phyloP scores from a whole-genome alignment of 164 flowering plant genomes.

The Dillenia suffruticosa region DNA sequence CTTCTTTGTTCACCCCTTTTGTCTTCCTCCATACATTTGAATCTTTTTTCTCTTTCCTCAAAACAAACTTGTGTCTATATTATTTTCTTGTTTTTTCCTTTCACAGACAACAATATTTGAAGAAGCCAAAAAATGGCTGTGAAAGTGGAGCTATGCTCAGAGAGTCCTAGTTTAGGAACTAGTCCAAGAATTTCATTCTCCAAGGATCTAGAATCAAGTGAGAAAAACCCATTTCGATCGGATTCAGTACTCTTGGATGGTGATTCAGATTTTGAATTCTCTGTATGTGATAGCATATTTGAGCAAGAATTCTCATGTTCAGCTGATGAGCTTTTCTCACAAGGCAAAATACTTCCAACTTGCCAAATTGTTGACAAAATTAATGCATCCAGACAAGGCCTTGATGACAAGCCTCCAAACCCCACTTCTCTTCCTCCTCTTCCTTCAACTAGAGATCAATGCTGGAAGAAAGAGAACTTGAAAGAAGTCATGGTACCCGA shows the following conservation, averaged over 20 bases:
- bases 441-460: not conserved
- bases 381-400: not conserved
- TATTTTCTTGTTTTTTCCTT: too few species aligned
- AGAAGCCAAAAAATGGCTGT: slow-evolving; percentile 7
- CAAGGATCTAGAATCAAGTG: slow-evolving; percentile 35
- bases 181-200: slow-evolving; percentile 85
- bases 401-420: not conserved
- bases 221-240: slow-evolving; percentile 14
- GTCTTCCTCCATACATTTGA: too few species aligned
- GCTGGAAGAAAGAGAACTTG: slow-evolving; percentile 40
- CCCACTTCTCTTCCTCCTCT: slow-evolving; percentile 4
- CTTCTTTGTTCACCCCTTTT: too few species aligned
- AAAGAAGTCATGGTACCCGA: slow-evolving; percentile 50
- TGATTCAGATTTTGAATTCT: slow-evolving; percentile 56
- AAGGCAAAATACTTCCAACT: slow-evolving; percentile 62
- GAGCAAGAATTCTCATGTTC: slow-evolving; percentile 33
- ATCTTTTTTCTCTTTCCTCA: too few species aligned
- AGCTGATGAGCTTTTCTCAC: slow-evolving; percentile 75
- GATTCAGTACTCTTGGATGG: slow-evolving; percentile 33
- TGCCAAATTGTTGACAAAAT: slow-evolving; percentile 24
- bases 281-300: slow-evolving; percentile 20
- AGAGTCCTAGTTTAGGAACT: slow-evolving; percentile 29
- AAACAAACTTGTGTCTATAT: too few species aligned
- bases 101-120: too few species aligned
- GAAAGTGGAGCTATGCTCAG: slow-evolving; percentile 63